Conservation (phyloP, 2,329 filamentous ascomycete species). For the Emmonsia crescens region DNA sequence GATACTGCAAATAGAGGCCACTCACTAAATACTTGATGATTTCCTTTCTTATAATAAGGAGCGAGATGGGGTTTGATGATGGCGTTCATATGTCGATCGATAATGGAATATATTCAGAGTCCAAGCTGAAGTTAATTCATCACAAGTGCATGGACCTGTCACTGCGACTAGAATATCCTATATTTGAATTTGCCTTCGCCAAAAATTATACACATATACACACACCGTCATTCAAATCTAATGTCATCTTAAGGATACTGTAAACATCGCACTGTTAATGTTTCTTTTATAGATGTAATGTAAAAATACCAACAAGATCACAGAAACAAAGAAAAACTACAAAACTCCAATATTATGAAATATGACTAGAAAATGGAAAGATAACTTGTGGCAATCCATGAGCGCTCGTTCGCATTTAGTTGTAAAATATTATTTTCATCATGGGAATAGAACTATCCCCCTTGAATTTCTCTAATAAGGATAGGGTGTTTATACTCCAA, state of each 20-base stretch:
- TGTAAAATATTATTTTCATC: not conserved
- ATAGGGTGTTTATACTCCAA: not conserved
- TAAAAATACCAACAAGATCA: not conserved
- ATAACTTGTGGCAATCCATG: not conserved
- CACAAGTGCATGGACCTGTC: not conserved
- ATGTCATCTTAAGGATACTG: not conserved
- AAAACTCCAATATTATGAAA: not conserved
- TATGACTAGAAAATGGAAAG: not conserved
- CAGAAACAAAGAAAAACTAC: not conserved
- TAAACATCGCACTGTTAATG: not conserved
- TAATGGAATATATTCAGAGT: too few species aligned
- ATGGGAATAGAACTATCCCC: not conserved
- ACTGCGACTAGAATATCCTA: not conserved
- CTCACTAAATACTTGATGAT: too few species aligned
- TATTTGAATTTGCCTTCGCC: not conserved
- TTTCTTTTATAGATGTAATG: not conserved
- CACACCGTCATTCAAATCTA: not conserved
- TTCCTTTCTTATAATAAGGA: too few species aligned
- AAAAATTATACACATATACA: too few species aligned
- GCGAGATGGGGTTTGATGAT: too few species aligned
- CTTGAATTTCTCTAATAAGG: not conserved
- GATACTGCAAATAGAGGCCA: not conserved
- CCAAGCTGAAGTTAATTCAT: not conserved
- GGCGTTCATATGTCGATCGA: too few species aligned
- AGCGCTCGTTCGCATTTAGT: not conserved